Percentiles rank a stretch among this genome's conserved stretches.
Conservation (phyloP, 768 basidiomycete species). For the Lentinula raphanica region DNA sequence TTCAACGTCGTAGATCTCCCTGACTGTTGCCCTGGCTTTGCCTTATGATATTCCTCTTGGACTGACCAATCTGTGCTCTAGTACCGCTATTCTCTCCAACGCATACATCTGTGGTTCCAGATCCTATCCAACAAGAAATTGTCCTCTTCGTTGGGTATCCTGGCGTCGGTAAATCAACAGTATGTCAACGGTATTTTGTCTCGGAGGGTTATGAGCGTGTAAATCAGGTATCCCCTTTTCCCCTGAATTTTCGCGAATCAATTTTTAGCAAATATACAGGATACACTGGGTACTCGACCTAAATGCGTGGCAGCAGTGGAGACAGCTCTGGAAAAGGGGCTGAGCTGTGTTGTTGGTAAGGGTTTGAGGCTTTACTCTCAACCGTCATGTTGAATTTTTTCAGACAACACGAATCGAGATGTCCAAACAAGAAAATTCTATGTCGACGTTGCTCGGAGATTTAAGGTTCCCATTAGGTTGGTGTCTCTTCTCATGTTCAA, state of each 20-base stretch:
- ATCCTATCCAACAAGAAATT: constrained; percentile 32
- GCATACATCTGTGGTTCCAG: constrained; percentile 44
- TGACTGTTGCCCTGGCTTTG: neutral
- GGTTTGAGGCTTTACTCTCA: constrained; percentile 6
- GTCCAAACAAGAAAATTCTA: constrained; percentile 62
- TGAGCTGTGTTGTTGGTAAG: constrained; percentile 76
- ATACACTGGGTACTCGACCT: constrained; percentile 65
- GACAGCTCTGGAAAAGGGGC: constrained; percentile 45
- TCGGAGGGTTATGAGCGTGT: constrained; percentile 71
- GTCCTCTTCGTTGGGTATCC: constrained; percentile 51
- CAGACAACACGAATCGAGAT: constrained; percentile 90
- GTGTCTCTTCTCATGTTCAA: neutral
- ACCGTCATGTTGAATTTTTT: neutral
- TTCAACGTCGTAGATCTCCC: constrained; percentile 35
- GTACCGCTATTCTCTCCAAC: constrained; percentile 49
- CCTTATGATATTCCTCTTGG: neutral
- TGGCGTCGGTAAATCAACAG: constrained; percentile 74
- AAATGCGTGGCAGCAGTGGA: constrained; percentile 69
- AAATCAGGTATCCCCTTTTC: constrained; percentile 46
- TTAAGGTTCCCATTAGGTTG: constrained; percentile 53
- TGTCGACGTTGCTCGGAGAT: constrained; percentile 56
- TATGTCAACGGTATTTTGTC: constrained; percentile 67
- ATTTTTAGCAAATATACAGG: constrained; percentile 20
- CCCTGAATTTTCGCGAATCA: neutral
- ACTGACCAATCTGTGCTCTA: constrained; percentile 21